Evolutionary conservation across 1,284 basidiomycete genomes (phyloP).

Genomic region (Cutaneotrichosporon dermatis): DNA sequence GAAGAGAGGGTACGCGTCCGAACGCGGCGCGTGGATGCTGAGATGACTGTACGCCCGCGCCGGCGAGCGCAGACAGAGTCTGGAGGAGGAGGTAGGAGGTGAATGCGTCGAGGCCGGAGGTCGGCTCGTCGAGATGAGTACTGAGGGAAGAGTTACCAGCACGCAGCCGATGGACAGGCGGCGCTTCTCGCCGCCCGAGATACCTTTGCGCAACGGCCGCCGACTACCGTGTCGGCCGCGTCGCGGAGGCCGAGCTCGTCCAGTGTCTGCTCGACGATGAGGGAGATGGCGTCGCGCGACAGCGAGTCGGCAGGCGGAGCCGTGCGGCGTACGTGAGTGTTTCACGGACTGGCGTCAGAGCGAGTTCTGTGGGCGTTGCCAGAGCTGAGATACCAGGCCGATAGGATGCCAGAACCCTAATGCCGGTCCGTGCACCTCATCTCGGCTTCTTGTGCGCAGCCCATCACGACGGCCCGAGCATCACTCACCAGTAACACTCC

Average conservation of each 20-base stretch:
- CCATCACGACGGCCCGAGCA: too few relatives aligned
- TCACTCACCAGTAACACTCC: constrained; percentile 44
- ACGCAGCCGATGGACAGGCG: constrained; percentile 79
- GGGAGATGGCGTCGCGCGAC: constrained; percentile 32
- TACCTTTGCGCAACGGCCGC: constrained; percentile 56
- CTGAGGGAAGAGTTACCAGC: constrained; percentile 71
- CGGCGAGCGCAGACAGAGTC: constrained; percentile 53
- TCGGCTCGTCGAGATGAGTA: constrained; percentile 66
- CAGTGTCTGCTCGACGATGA: constrained; percentile 56
- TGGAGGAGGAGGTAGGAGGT: constrained; percentile 54
- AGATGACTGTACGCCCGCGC: constrained; percentile 54
- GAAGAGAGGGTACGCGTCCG: constrained; percentile 55
- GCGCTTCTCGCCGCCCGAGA: constrained; percentile 77
- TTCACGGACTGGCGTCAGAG: constrained; percentile 49
- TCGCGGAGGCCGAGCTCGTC: constrained; percentile 56
- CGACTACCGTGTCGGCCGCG: constrained; percentile 53
- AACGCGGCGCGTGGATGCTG: constrained; percentile 55
- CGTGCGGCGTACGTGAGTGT: constrained; percentile 54
- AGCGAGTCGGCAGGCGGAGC: constrained; percentile 53
- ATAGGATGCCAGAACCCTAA: too few relatives aligned
- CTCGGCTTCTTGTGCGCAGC: too few relatives aligned
- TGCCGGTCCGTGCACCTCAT: too few relatives aligned
- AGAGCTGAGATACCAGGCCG: too few relatives aligned
- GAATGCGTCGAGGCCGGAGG: constrained; percentile 51
- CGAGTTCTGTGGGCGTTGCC: too few relatives aligned